Conservation (phyloP, 2,329 filamentous ascomycete species). For the Trichoderma semiorbis region DNA sequence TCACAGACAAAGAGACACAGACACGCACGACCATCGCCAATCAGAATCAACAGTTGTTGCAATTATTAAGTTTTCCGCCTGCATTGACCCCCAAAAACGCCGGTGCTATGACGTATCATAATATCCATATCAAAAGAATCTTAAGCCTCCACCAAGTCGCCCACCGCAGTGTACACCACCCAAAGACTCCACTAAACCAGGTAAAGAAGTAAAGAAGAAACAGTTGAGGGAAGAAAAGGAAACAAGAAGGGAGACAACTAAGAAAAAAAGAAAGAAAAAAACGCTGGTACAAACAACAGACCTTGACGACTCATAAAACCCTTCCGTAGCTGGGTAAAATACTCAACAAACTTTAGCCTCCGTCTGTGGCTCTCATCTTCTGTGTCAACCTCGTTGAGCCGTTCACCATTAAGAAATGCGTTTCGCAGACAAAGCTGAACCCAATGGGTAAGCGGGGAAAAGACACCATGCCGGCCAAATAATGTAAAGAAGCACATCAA, state of each 20-base stretch:
- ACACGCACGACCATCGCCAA: neutral
- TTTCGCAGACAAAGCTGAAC: neutral
- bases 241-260: neutral
- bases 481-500: neutral
- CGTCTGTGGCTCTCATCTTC: neutral
- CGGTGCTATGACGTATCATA: slow-evolving; percentile 27
- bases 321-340: neutral
- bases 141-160: slow-evolving; percentile 16
- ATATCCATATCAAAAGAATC: neutral
- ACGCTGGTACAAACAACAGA: neutral
- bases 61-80: slow-evolving; percentile 5
- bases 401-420: neutral
- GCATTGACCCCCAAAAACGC: slow-evolving; percentile 20
- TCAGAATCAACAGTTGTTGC: neutral
- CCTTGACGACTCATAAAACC: neutral
- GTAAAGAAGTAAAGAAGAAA: neutral
- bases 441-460: neutral
- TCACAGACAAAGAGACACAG: neutral
- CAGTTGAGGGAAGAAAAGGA: neutral
- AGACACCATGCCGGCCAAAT: neutral
- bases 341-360: neutral
- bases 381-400: neutral
- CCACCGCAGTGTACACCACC: slow-evolving; percentile 3
- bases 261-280: neutral
- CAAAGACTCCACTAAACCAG: neutral